A percentile compares a stretch with the other conserved stretches of the same genome.
Evolutionary conservation across 495 filamentous ascomycete genomes (phyloP).

Genomic region (Penicillium waksmanii): DNA sequence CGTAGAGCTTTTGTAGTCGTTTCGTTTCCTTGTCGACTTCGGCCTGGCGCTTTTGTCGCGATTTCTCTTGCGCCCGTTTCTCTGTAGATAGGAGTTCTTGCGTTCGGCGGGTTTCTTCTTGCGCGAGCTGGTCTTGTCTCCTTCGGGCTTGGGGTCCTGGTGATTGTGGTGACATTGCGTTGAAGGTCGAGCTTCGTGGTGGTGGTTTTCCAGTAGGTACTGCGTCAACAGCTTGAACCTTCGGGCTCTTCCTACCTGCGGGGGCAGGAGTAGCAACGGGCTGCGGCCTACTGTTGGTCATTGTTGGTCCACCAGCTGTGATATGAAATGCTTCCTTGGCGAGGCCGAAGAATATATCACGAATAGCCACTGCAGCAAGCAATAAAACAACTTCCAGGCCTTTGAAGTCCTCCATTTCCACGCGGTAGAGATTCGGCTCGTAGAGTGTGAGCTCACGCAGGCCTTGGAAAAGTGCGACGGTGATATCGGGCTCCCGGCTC

Average conservation of each 20-base stretch:
- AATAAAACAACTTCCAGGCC: slow-evolving; percentile 87
- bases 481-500: slow-evolving; percentile 91
- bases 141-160: slow-evolving; percentile 24
- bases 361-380: slow-evolving; percentile 81
- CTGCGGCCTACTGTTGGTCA: slow-evolving; percentile 8
- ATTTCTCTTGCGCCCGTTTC: slow-evolving; percentile 51
- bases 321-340: slow-evolving; percentile 80
- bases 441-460: slow-evolving; percentile 81
- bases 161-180: slow-evolving; percentile 13
- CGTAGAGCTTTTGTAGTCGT: slow-evolving; percentile 73
- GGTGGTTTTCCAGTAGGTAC: slow-evolving; percentile 11
- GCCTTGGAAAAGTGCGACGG: slow-evolving; percentile 75
- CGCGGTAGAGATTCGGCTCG: slow-evolving; percentile 85
- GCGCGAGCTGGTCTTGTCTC: slow-evolving; percentile 54
- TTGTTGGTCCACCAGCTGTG: slow-evolving; percentile 28
- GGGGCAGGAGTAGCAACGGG: slow-evolving; percentile 3
- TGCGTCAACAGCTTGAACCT: slow-evolving; percentile 9
- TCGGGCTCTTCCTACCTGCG: slow-evolving; percentile 14
- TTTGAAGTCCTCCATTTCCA: slow-evolving; percentile 94
- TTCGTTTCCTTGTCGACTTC: slow-evolving; percentile 87
- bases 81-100: slow-evolving; percentile 80
- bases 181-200: slow-evolving; percentile 18
- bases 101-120: slow-evolving; percentile 69
- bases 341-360: slow-evolving; percentile 77
- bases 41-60: slow-evolving; percentile 63